Base-by-base conservation (phyloP, 441 rosid species). In the Populus hybrid region DNA sequence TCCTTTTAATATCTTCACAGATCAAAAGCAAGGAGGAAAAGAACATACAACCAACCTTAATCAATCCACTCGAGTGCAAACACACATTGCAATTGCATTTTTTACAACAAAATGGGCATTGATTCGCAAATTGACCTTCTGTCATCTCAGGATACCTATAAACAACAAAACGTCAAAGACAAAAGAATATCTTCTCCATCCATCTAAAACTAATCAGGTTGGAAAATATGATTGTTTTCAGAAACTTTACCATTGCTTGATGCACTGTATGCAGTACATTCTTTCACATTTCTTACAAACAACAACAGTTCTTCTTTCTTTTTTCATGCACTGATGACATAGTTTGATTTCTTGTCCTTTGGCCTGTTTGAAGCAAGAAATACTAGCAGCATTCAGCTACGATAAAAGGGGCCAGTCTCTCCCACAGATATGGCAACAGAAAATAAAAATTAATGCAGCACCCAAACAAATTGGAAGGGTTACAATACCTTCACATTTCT, bases 271-370 rank as follows among this genome's bases (percentile, higher is more conserved):
- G 78, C 99, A 96, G 70, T 92, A 94, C 46, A 89, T 30, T 69
- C 83, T 78, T 82, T 85, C 76, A 74, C 98, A 94, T 35, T 50
- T 87, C 35, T 66, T 75, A 80, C 99, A 96, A 11, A 89, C 89
- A 70, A 94, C 90, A 36, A 88, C 91, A 26, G 67, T 79, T 89
- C 82, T 89, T 80, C 88, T 87, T 74, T 86, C 93, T 19, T 66
- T 79, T 76, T 84, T 88, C 87, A 75, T 79, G 85, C 99, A 96
- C 74, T 96, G 99, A 82, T 96, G 99, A 74, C 99, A 96, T 76
- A 75, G 87, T 11, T 83, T 75, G 28, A 79, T 79, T 3, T 46
- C 70, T 74, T 76, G 74, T 69, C 40, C 61, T 66, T 81, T 77
- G 12, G 71, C 85, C 83, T 85, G 82, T 67, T 66, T 32, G 38